Evolutionary conservation across 192 early-diverging fungal genomes (phyloP).

Genomic region (Linnemannia exigua): DNA sequence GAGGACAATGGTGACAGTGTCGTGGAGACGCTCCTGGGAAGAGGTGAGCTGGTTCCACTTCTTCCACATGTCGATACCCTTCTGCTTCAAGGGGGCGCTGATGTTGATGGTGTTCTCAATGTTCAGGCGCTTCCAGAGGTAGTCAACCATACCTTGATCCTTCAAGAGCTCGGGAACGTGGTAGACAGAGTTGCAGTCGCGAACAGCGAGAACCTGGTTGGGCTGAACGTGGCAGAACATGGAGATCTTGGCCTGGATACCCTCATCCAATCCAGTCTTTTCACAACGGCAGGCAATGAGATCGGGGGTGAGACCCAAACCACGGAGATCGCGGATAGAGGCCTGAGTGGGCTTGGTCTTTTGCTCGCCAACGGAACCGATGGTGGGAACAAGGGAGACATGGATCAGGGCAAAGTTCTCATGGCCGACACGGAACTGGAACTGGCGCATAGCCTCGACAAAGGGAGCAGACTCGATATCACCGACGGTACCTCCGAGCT

Average conservation of each 20-base stretch:
- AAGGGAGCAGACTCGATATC: conserved; percentile 99
- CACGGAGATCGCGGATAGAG: conserved; percentile 95
- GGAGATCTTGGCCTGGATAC: conserved; percentile 92
- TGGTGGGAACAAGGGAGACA: conserved; percentile 96
- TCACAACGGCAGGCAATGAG: conserved; percentile 96
- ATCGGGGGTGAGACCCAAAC: conserved; percentile 95
- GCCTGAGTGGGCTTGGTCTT: conserved; percentile 99
- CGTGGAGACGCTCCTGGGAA: conserved; percentile 83
- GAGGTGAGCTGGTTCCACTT: conserved; percentile 91
- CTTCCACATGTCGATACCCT: conserved; percentile 76
- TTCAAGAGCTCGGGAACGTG: conserved; percentile 95
- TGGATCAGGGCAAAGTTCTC: conserved; percentile 99
- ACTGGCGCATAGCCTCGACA: conserved; percentile 99
- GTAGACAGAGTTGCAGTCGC: conserved; percentile 97
- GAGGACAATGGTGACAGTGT: conserved; percentile 88
- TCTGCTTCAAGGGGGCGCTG: conserved; percentile 65
- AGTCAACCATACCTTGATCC: conserved; percentile 88
- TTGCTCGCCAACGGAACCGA: conserved; percentile 98
- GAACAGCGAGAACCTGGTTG: conserved; percentile 88
- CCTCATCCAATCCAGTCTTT: conserved; percentile 81
- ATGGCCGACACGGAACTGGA: conserved; percentile 99
- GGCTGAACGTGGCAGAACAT: conserved; percentile 99
- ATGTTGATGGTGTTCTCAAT: conserved; percentile 70
- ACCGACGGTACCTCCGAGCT: conserved; percentile 97
- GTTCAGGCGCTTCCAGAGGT: conserved; percentile 84